Conservation (phyloP, 1,284 basidiomycete genomes). For the Cryptococcus wingfieldii region DNA sequence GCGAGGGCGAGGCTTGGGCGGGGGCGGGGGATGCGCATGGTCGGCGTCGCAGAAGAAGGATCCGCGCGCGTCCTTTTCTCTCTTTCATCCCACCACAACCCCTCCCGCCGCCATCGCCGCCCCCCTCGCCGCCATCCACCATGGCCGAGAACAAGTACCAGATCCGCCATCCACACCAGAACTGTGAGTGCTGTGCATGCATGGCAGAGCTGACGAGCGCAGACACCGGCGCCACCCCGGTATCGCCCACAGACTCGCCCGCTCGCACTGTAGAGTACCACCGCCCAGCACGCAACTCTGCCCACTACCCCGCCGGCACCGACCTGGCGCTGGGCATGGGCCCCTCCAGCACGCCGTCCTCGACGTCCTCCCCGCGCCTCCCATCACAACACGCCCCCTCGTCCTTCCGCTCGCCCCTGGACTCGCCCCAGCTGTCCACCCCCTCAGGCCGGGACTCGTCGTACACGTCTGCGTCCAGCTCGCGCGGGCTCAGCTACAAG, state of each 20-base stretch:
- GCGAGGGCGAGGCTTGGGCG: constrained; percentile 59
- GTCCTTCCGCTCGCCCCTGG: constrained; percentile 17
- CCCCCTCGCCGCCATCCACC: neutral
- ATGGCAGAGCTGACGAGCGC: neutral
- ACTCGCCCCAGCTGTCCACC: constrained; percentile 27
- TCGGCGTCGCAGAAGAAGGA: neutral
- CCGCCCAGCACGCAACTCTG: constrained; percentile 45
- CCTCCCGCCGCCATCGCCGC: neutral
- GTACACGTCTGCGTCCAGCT: constrained; percentile 11
- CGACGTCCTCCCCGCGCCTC: constrained; percentile 18
- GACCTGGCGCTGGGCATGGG: constrained; percentile 47
- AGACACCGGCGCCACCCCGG: constrained; percentile 48
- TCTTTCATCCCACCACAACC: neutral
- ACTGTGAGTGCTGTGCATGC: constrained; percentile 36
- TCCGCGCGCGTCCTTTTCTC: neutral
- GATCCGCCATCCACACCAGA: constrained; percentile 46
- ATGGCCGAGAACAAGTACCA: constrained; percentile 37
- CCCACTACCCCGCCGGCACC: constrained; percentile 34
- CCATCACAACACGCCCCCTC: constrained; percentile 5
- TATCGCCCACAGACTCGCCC: constrained; percentile 25
- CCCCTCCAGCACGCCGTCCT: constrained; percentile 17
- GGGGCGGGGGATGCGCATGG: neutral
- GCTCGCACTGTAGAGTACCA: constrained; percentile 42
- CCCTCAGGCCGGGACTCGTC: constrained; percentile 21
- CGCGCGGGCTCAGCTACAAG: constrained; percentile 12